Conservation (phyloP, 345 rosid genomes). For the Jatropha curcas region DNA sequence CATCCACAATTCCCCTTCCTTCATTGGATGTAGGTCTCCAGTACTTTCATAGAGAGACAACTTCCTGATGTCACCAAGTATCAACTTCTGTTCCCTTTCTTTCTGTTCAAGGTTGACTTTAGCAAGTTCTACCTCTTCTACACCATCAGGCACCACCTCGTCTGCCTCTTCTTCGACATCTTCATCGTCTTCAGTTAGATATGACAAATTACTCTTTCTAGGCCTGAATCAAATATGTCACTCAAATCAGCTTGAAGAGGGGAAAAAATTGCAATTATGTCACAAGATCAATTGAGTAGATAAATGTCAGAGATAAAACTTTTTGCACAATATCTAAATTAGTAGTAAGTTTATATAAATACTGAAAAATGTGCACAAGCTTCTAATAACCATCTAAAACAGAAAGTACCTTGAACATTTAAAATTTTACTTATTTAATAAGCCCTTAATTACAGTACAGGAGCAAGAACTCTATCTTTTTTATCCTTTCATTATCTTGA, state of each 20-base stretch:
- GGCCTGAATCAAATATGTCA: constrained; percentile 59
- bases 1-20: constrained; percentile 52
- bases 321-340: constrained; percentile 13
- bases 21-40: constrained; percentile 43
- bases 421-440: not conserved
- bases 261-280: not conserved
- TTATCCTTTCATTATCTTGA: not conserved
- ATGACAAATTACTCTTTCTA: constrained; percentile 82
- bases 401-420: not conserved
- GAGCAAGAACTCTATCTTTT: not conserved
- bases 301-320: not conserved
- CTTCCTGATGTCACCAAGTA: constrained; percentile 77
- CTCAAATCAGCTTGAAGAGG: constrained; percentile 14
- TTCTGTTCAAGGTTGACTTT: constrained; percentile 77
- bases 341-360: not conserved
- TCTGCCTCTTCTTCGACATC: constrained; percentile 98
- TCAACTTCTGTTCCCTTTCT: constrained; percentile 70
- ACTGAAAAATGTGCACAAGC: not conserved
- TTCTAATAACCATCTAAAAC: constrained; percentile 1
- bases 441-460: not conserved
- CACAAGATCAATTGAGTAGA: not conserved
- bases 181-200: constrained; percentile 88
- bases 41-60: constrained; percentile 58
- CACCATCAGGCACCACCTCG: constrained; percentile 96
- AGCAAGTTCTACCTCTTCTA: constrained; percentile 96